phyloP scores from a whole-genome alignment of 192 early-diverging fungal species.

The Chytriomyces hyalinus region DNA sequence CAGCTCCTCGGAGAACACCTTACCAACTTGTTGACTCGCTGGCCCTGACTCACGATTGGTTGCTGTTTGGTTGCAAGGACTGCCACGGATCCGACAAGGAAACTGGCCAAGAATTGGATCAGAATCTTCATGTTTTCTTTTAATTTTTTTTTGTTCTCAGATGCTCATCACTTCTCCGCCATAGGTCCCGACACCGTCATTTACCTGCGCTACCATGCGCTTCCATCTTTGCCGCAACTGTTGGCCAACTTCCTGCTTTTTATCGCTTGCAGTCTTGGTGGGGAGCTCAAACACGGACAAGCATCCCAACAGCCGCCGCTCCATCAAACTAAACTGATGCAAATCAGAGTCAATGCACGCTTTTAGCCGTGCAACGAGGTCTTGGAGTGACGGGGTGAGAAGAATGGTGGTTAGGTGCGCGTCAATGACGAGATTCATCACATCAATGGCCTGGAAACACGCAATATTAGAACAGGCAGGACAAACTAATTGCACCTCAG shows the following conservation, averaged over 20 bases:
- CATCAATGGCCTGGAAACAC: slow-evolving; percentile 27
- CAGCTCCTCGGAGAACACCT: no score
- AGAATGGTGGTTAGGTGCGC: slow-evolving; percentile 28
- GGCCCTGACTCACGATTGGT: not conserved
- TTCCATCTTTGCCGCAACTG: slow-evolving; percentile 33
- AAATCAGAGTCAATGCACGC: slow-evolving; percentile 19
- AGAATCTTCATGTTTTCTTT: no score
- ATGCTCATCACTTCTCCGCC: slow-evolving; percentile 26
- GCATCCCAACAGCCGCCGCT: slow-evolving; percentile 26
- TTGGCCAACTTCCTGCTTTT: slow-evolving; percentile 26
- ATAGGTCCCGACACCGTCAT: slow-evolving; percentile 35
- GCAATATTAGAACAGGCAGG: not conserved
- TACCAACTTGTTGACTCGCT: not conserved
- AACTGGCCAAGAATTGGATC: no score
- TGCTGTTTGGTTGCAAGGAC: not conserved
- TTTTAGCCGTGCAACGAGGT: slow-evolving; percentile 8
- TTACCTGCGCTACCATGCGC: slow-evolving; percentile 36
- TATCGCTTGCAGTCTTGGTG: slow-evolving; percentile 4
- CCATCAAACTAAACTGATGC: slow-evolving; percentile 14
- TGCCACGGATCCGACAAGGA: no score
- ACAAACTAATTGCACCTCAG: not conserved
- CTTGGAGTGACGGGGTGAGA: slow-evolving; percentile 27
- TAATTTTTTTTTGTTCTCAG: no score
- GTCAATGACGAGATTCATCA: slow-evolving; percentile 32
- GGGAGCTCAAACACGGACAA: slow-evolving; percentile 26